Conservation (phyloP, 139 green algal genomes). For the Chlorella sp. region DNA sequence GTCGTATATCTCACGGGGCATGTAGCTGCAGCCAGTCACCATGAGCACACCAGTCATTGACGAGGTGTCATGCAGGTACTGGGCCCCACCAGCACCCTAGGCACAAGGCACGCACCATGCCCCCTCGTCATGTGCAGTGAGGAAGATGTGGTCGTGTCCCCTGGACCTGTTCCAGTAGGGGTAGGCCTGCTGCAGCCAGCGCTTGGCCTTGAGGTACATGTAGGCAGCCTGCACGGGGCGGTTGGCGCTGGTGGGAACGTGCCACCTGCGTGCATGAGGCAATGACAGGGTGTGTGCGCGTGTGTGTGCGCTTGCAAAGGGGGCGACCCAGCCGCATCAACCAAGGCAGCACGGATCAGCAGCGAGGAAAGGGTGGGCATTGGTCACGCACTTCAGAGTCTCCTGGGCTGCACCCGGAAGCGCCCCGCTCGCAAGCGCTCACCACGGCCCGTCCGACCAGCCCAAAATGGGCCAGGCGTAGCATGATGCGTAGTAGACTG, state of each 20-base stretch:
- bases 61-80: no score
- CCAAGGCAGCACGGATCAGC: no score
- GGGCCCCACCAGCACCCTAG: background rate
- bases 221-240: slow-evolving; percentile 39
- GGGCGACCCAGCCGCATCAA: no score
- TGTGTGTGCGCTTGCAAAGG: no score
- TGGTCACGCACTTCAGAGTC: no score
- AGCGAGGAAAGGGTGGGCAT: no score
- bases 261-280: no score
- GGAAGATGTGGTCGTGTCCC: slow-evolving; percentile 58
- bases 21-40: background rate
- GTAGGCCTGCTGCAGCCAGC: slow-evolving; percentile 40
- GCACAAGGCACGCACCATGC: slow-evolving; percentile 36
- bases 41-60: no score
- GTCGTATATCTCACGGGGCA: slow-evolving; percentile 34
- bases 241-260: slow-evolving; percentile 8
- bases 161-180: slow-evolving; percentile 39
- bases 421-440: background rate
- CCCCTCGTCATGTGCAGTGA: slow-evolving; percentile 44
- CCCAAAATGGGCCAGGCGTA: slow-evolving; percentile 40
- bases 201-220: slow-evolving; percentile 38
- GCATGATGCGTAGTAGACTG: slow-evolving; percentile 42
- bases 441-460: slow-evolving; percentile 31
- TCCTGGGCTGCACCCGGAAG: background rate
- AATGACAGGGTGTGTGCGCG: no score